Evolutionary conservation across 345 rosid species (phyloP), one percentile per base, ranked within the genome.

Genomic region (Brassica juncea): DNA sequence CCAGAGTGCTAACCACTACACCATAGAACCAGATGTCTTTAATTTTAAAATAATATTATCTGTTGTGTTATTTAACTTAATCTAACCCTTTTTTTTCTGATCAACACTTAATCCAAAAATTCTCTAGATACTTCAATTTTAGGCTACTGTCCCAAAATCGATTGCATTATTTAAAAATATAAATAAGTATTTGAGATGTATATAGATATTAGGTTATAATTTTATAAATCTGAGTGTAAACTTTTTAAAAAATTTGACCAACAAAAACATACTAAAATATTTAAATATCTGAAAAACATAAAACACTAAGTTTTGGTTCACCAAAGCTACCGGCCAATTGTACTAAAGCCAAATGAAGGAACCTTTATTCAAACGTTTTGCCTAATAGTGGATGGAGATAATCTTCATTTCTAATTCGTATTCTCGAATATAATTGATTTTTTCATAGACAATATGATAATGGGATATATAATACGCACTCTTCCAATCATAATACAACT

Each of bases 1-100:
- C 94, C 98, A 89, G 89, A 93, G 94, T 93, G 98, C 97, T 93
- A 91, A 93, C 99, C 97, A 92, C 95, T 88, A 92, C 97, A 93
- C 98, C 97, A 91, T 88, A 87, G 90, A 94, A 91, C 92, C 94
- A 1, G 58, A 60, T 73, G 66, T 1, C 2, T 3, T 0, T 0
- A 0, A 0, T 0, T 0, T 11, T 10, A 35, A 15, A 62, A 14
- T 0, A 0, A 68, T 25, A 0, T 35, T 35, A 0, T 61, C 12
- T 35, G 10, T 39, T 9, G 7, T 32, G 35, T 5, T 32, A 6
- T 39, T 8, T 39, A 39, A 39, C 47, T 39, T 12, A 12, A 47
- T 11, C 14, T 47, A 2, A 47, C 49, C 49, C 54, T 47, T 12
- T 19, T 19, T 19, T 19, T 19, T 19, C 21, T 19, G 21, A 19